Conservation (phyloP, 2,329 filamentous ascomycete genomes). For the Chrysosporium queenslandicum region DNA sequence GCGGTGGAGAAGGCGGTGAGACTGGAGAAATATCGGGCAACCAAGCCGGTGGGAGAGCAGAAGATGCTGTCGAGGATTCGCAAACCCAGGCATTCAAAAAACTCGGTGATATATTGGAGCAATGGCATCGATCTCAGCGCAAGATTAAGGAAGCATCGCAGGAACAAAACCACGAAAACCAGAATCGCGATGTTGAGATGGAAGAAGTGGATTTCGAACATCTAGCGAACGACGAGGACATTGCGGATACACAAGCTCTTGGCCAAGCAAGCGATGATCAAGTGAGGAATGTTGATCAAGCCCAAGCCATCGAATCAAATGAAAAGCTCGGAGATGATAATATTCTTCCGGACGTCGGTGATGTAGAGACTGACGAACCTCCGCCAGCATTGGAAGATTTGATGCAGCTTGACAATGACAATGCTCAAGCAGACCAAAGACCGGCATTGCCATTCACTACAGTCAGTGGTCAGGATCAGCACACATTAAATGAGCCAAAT, state of each 20-base stretch:
- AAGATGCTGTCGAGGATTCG: conserved; percentile 30
- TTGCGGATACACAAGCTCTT: conserved; percentile 82
- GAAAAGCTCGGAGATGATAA: conserved; percentile 47
- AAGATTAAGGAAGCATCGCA: conserved; percentile 61
- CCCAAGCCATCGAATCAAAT: conserved; percentile 69
- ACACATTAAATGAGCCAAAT: conserved; percentile 21
- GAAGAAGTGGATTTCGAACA: conserved; percentile 84
- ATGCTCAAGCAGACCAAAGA: conserved; percentile 30
- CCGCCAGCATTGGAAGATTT: conserved; percentile 42
- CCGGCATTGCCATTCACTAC: conserved; percentile 14
- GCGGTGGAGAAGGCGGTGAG: conserved; percentile 34
- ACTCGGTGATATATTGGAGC: conserved; percentile 81
- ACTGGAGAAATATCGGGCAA: conserved; percentile 22
- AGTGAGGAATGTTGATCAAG: conserved; percentile 72
- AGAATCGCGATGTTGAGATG: conserved; percentile 58
- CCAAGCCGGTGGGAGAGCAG: conserved; percentile 28
- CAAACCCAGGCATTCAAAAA: conserved; percentile 76
- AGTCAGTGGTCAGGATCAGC: conserved; percentile 28
- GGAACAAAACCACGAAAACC: conserved; percentile 45
- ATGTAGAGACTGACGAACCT: conserved; percentile 28
- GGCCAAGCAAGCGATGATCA: conserved; percentile 83
- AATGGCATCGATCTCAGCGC: conserved; percentile 80
- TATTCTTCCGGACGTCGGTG: conserved; percentile 47
- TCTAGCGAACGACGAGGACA: conserved; percentile 68
- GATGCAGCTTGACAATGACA: conserved; percentile 32